A percentile compares a stretch with the other conserved stretches of the same genome.
phyloP scores from a whole-genome alignment of 495 filamentous ascomycete genomes.

The Diplogelasinospora grovesii region DNA sequence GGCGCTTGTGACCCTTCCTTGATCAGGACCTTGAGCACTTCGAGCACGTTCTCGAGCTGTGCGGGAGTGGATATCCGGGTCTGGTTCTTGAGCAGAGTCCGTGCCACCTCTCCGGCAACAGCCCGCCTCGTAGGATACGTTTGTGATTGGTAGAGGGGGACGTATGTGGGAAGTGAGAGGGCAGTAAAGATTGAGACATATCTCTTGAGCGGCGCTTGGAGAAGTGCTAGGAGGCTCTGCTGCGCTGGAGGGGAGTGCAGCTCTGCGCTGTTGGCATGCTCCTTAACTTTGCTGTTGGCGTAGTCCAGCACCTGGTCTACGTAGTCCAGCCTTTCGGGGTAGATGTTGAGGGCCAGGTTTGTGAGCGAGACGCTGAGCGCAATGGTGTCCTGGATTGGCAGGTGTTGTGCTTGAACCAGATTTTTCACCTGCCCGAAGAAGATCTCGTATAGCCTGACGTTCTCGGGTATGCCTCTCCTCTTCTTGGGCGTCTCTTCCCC shows the following conservation, averaged over 20 bases:
- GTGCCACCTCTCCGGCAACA: constrained; percentile 80
- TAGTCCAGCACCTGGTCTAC: constrained; percentile 91
- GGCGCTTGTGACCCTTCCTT: constrained; percentile 85
- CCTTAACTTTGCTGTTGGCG: constrained; percentile 78
- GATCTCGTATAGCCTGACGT: constrained; percentile 90
- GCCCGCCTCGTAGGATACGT: constrained; percentile 89
- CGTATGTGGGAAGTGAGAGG: constrained; percentile 80
- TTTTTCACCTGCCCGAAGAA: constrained; percentile 96
- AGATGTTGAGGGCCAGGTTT: constrained; percentile 91
- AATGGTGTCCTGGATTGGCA: constrained; percentile 92
- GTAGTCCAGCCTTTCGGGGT: constrained; percentile 86
- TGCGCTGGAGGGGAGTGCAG: constrained; percentile 83
- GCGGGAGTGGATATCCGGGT: constrained; percentile 67
- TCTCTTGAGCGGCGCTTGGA: constrained; percentile 79
- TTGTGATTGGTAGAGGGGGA: constrained; percentile 83
- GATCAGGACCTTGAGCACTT: constrained; percentile 81
- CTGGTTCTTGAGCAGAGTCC: constrained; percentile 70
- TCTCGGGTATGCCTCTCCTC: constrained; percentile 65
- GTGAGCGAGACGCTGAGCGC: constrained; percentile 85
- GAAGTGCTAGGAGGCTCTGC: constrained; percentile 77
- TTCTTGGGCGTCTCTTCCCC: constrained; percentile 44
- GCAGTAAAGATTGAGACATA: constrained; percentile 94
- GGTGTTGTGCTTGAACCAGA: constrained; percentile 79
- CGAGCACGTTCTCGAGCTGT: constrained; percentile 82
- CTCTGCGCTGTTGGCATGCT: constrained; percentile 89